Evolutionary conservation across 106 monocot genomes (phyloP).

Genomic region (Acanthochlamys bracteata): DNA sequence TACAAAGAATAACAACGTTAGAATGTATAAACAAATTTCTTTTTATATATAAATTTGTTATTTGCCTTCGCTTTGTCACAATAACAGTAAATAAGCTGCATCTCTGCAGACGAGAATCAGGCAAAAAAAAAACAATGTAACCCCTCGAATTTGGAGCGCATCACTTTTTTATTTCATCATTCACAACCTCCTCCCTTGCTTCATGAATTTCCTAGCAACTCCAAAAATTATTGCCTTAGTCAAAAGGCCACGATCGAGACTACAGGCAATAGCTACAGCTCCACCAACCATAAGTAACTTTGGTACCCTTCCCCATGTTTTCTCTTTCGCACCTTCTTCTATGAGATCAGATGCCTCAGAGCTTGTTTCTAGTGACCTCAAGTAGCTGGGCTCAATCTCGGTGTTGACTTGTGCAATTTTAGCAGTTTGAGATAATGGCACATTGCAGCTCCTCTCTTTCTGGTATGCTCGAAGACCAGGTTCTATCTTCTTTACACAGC

Average conservation of each 20-base stretch:
- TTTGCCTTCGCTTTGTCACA: too few species aligned
- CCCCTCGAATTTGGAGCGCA: too few species aligned
- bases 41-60: too few species aligned
- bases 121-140: too few species aligned
- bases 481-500: conserved; percentile 74
- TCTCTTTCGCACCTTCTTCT: conserved; percentile 23
- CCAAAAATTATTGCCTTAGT: conserved; percentile 82
- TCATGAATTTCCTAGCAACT: conserved; percentile 61
- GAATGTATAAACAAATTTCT: too few species aligned
- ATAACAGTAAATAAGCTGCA: too few species aligned
- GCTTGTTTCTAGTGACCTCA: conserved; percentile 24
- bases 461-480: conserved; percentile 86
- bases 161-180: not conserved
- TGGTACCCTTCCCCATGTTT: conserved; percentile 30
- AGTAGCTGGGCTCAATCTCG: conserved; percentile 30
- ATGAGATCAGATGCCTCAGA: conserved; percentile 15
- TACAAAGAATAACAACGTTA: too few species aligned
- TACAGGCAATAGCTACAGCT: conserved; percentile 57
- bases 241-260: conserved; percentile 57
- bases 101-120: too few species aligned
- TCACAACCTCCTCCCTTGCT: conserved; percentile 30
- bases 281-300: conserved; percentile 54
- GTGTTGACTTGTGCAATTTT: conserved; percentile 46
- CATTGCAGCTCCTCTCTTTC: conserved; percentile 21
- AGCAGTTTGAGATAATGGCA: conserved; percentile 37